Percentiles rank a stretch among this genome's conserved stretches.
Evolutionary conservation across 2,329 filamentous ascomycete species (phyloP).

Genomic region (Stachybotrys elegans): DNA sequence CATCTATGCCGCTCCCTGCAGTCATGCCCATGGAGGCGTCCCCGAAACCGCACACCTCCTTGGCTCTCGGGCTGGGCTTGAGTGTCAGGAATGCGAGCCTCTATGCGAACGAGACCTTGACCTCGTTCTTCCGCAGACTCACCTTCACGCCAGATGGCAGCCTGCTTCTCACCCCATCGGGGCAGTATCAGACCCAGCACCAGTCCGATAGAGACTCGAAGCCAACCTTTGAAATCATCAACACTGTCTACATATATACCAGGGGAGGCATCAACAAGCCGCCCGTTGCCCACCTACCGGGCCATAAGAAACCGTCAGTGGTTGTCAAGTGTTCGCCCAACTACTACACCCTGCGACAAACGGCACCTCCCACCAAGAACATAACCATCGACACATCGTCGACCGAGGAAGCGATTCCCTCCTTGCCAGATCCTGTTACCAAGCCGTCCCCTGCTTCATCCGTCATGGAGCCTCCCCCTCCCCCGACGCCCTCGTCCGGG

Average conservation of each 20-base stretch:
- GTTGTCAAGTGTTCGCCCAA: constrained; percentile 92
- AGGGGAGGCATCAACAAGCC: constrained; percentile 94
- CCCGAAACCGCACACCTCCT: constrained; percentile 67
- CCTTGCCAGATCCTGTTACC: constrained; percentile 76
- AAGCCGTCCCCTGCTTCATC: constrained; percentile 53
- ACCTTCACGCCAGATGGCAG: constrained; percentile 96
- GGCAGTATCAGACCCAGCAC: constrained; percentile 84
- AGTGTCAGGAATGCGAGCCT: constrained; percentile 81
- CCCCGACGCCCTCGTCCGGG: constrained; percentile 45
- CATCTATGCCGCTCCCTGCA: constrained; percentile 87
- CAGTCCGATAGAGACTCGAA: constrained; percentile 62
- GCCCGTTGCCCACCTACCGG: constrained; percentile 88
- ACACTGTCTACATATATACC: constrained; percentile 98
- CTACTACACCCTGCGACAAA: constrained; percentile 74
- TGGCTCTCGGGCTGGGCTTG: constrained; percentile 46
- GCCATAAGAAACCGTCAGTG: constrained; percentile 96
- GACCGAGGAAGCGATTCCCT: constrained; percentile 74
- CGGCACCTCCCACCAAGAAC: constrained; percentile 66
- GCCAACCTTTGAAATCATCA: constrained; percentile 78
- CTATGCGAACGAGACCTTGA: constrained; percentile 94
- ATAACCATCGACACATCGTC: constrained; percentile 95
- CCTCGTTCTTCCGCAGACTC: constrained; percentile 90
- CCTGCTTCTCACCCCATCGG: constrained; percentile 86
- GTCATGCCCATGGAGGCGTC: constrained; percentile 92
- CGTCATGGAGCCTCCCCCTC: constrained; percentile 79